Evolutionary conservation across 345 rosid species (phyloP).

Genomic region (Corymbia maculata): DNA sequence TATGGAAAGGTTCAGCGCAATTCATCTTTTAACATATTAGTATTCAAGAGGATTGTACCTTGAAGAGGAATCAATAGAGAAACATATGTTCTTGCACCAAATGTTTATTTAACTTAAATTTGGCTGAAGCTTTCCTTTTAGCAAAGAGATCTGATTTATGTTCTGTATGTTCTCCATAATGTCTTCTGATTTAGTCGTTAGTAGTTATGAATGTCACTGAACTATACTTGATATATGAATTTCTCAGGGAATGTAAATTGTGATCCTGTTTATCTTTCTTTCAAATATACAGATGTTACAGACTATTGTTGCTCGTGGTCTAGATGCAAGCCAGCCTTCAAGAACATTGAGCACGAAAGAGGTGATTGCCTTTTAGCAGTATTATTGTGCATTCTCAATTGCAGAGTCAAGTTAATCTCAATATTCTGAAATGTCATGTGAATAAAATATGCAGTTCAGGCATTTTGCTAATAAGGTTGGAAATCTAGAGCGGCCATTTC

Average conservation of each 20-base stretch:
- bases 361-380: slow-evolving; percentile 29
- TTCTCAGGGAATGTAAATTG: background rate
- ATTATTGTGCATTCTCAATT: background rate
- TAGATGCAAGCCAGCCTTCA: slow-evolving; percentile 39
- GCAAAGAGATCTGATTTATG: background rate
- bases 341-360: slow-evolving; percentile 91
- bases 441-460: slow-evolving; percentile 58
- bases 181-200: background rate
- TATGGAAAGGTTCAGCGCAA: background rate
- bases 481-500: slow-evolving; percentile 93
- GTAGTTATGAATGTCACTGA: background rate
- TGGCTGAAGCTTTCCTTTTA: background rate
- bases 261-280: background rate
- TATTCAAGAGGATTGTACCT: background rate
- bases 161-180: background rate
- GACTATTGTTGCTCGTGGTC: slow-evolving; percentile 71
- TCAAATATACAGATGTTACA: slow-evolving; percentile 67
- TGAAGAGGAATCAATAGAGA: background rate
- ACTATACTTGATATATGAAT: background rate
- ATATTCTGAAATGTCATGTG: background rate
- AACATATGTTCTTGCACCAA: background rate
- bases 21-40: background rate
- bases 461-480: slow-evolving; percentile 90
- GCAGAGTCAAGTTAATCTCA: background rate
- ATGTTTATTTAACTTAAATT: background rate